Base-by-base conservation (phyloP, 2,329 filamentous ascomycete species). In the Rasamsonia emersonii region DNA sequence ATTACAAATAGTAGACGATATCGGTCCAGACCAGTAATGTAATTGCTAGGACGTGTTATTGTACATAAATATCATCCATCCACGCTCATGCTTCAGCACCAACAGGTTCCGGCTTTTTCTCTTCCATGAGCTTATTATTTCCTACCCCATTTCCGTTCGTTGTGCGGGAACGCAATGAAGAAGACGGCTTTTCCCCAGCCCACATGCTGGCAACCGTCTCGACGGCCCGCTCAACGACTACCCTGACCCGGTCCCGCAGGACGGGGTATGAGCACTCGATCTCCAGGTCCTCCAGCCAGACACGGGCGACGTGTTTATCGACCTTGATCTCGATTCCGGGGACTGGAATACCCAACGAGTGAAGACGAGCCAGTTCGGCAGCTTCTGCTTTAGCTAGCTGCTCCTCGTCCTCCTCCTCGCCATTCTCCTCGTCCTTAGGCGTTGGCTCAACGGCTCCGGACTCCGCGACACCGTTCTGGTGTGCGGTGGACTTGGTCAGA, bases 231-330 rank as follows among this genome's bases (percentile, higher is more conserved):
- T 96, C 89, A 8, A 95, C 83, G 6, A 98, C 86, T 1, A 85
- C 86, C 46, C 82, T 74, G 4, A 98, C 84, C 37, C 91, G 71
- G 56, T 93, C 89, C 28, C 78, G 78, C 50, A 94, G 74, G 11
- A 85, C 76, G 41, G 77, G 75, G 42, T 86, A 86, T 33, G 65
- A 65, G 56, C 86, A 93, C 59, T 96, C 91, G 4, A 98, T 83
- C 46, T 93, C 86, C 26, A 96, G 61, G 45, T 83, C 77, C 67
- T 96, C 91, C 23, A 98, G 65, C 88, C 89, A 96, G 5, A 98
- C 80, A 40, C 77, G 82, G 5, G 89, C 91, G 32, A 81, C 70
- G 61, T 86, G 80, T 62, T 85, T 91, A 49, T 96, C 89, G 3
- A 95, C 81, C 48, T 74, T 79, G 59, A 98, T 86, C 40, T 81